phyloP scores from a whole-genome alignment of 163 green algal species.

The Trebouxia gelatinosa region DNA sequence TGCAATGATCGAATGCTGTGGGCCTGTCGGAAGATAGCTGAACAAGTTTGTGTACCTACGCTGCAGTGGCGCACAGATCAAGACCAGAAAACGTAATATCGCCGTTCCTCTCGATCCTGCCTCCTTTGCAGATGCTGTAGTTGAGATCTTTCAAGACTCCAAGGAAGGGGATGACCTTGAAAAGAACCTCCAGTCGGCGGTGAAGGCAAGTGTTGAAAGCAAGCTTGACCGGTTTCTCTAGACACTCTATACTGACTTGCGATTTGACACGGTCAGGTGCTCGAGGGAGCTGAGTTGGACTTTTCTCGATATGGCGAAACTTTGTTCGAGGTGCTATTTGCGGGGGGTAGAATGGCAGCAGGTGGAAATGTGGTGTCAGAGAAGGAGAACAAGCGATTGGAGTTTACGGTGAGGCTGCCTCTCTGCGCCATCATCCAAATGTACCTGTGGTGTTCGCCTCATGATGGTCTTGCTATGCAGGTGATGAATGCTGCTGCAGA shows the following conservation, averaged over 20 bases:
- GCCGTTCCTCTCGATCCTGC: constrained; percentile 91
- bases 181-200: constrained; percentile 69
- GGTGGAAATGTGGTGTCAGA: constrained; percentile 66
- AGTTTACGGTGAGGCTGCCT: constrained; percentile 55
- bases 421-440: constrained; percentile 37
- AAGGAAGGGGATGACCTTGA: constrained; percentile 62
- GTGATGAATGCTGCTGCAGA: constrained; percentile 61
- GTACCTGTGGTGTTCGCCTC: not conserved
- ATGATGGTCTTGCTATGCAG: constrained; percentile 40
- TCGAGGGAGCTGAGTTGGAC: constrained; percentile 83
- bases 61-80: constrained; percentile 92
- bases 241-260: no score
- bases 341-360: constrained; percentile 76
- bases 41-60: no score
- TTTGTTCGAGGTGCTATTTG: constrained; percentile 97
- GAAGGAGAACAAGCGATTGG: constrained; percentile 65
- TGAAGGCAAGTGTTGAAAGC: constrained; percentile 75
- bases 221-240: no score
- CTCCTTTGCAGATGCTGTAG: constrained; percentile 92
- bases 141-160: constrained; percentile 82
- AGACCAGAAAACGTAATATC: constrained; percentile 98
- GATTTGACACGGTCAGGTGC: no score
- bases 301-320: constrained; percentile 97
- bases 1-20: not conserved
- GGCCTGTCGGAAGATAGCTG: not conserved